Evolutionary conservation across 2,329 filamentous ascomycete species (phyloP), one percentile per base, ranked within the genome.

Genomic region (Sclerotinia nivalis): DNA sequence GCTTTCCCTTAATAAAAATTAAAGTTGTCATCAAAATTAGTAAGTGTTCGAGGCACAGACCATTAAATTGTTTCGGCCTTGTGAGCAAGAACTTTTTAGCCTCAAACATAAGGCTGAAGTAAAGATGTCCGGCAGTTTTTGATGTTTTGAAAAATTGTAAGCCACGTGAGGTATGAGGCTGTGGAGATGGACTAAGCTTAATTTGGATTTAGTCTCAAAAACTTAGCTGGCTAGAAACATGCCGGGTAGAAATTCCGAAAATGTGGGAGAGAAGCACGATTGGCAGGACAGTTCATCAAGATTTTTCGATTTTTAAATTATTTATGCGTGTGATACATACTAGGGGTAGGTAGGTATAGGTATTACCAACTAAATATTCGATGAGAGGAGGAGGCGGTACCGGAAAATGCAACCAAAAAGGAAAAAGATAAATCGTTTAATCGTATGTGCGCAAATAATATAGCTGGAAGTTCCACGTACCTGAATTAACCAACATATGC

Each of bases 181-280:
- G 3, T 45, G 43, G 56, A 28, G 12, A 45, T 15, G 10, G 1
- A 22, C 66, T 62, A 66, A 31, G 40, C 28, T 22, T 13, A 2
- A 58, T 56, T 6, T 4, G 37, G 40, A 4, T 13, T 22, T 66
- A 66, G 64, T 20, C n/a, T 7, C 28, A 1, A 37, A 47, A 31
- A 34, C 43, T 34, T 28, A n/a, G 34, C 25, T 43, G 43, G 40
- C 15, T 15, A 61, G 40, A 60, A 58, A 34, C 52, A 60, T 49
- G 65, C 40, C 58, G 66, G 66, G 56, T 40, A 28, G 66, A 49
- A 55, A 62, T 55, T 62, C 56, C 56, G 66, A 68, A 62, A 54
- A 61, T 43, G 45, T 68, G 66, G 66, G 56, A 62, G 47, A 34
- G 34, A 45, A 47, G 47, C 15, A 52, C 55, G 55, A 68, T 61